Evolutionary conservation across 345 rosid genomes (phyloP), one percentile per base, ranked within the genome.

Genomic region (Schrenkiella parvula): DNA sequence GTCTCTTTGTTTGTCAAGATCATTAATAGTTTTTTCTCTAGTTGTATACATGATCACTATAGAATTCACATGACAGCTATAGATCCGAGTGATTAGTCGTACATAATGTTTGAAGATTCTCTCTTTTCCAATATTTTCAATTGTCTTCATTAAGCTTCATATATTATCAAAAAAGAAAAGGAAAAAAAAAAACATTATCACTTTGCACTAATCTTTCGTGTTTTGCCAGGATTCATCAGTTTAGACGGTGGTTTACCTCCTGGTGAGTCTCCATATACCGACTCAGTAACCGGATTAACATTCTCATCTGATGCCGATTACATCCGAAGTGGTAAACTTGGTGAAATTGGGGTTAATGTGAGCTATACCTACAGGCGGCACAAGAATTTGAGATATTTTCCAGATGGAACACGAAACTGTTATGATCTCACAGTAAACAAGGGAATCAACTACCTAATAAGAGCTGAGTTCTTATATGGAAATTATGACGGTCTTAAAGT

Each of bases 161-260:
- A 7, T 53, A 14, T 1, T 26, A 14, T 21, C 5, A 2, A 6
- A 1, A 53, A 12, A 13, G 7, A 12, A 26, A n/a, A n/a, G n/a
- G n/a, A n/a, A n/a, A n/a, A n/a, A n/a, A n/a, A n/a, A 14, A 13
- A n/a, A 28, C 2, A 51, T 8, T 29, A 54, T 29, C n/a, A n/a
- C n/a, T n/a, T 61, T 41, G 21, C 73, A 5, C 28, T 7, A 25
- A 17, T 6, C 14, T 65, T 23, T 31, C 29, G 5, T 68, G 8
- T 34, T 13, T 44, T 55, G 7, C 3, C 74, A 80, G 86, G 82
- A 26, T 80, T 80, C 74, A 71, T 80, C n/a, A 83, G 84, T 65
- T 59, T 83, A 32, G 86, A 80, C 17, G 78, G 86, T 31, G 87
- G 84, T 22, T 66, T 61, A 29, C 56, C 72, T 1, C 39, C 29